Base-by-base conservation (phyloP, 176 grass and related monocot genomes). In the Cenchrus americanus region DNA sequence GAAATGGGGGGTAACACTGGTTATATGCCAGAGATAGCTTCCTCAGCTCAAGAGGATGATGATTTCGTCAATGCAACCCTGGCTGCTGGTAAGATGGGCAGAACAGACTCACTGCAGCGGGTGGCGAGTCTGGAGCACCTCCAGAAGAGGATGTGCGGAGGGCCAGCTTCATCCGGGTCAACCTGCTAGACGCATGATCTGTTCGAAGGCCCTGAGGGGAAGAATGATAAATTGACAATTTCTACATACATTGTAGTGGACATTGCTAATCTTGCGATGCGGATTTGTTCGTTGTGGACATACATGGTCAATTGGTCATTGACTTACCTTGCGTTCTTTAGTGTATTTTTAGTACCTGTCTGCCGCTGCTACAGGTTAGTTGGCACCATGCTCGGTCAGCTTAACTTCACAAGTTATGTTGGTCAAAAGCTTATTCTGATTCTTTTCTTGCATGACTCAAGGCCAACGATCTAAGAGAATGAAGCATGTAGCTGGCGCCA, bases 91-190 rank as follows among this genome's bases (percentile, higher is more conserved):
- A 97, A 97, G 88, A 89, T 84, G 30, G 74, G 42, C 52, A 66
- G 73, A 65, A 40, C 88, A 23, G 58, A 30, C 37, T 90, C 86
- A 0, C 63, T 94, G 89, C 89, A 90, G 13, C 89, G 90, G 65
- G 92, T 92, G 77, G 90, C 81, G 1, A 92, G 94, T 62, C 82
- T 94, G 30, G 94, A 92, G 88, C 85, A 91, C 68, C 88, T 97
- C 62, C 94, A 94, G 88, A 94, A 97, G 57, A 85, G 83, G 57
- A 97, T 97, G 71, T 94, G 83, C 0, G 77, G 77, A 5, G 92
- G 89, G 5, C 86, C 86, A 11, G 69, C 84, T 62, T 87, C 86
- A 2, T 86, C 92, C 0, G 84, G 84, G 13, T 90, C 89, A 1
- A 83, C 80, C 5, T 90, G 84, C 15, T 94, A 87, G 86, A 73